phyloP scores from a whole-genome alignment of 140 eudicot genomes.

The Oenanthe javanica region DNA sequence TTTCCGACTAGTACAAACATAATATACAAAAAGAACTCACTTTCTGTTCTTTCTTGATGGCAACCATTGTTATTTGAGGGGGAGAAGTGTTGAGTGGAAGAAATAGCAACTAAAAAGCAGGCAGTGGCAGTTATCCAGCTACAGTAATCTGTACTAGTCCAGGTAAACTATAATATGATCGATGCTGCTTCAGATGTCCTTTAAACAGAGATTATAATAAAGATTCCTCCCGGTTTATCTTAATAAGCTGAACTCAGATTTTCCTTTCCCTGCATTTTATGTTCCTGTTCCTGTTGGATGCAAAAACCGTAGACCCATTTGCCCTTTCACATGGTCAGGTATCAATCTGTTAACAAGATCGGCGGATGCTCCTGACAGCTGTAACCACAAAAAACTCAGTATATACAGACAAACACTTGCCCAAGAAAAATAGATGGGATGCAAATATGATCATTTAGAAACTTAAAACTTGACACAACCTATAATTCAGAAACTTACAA shows the following conservation, averaged over 20 bases:
- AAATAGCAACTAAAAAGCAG: neutral
- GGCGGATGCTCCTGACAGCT: constrained; percentile 73
- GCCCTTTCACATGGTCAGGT: constrained; percentile 78
- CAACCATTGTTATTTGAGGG: neutral
- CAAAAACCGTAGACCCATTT: constrained; percentile 53
- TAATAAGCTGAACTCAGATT: constrained; percentile 7
- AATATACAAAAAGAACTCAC: constrained; percentile 10
- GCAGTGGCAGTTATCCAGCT: constrained; percentile 4
- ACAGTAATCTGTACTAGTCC: constrained; percentile 4
- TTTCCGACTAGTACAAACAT: constrained; percentile 14
- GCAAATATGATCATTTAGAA: neutral
- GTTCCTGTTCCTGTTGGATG: constrained; percentile 41
- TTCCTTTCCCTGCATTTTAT: constrained; percentile 10
- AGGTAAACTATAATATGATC: constrained; percentile 11
- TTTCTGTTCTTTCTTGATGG: constrained; percentile 7
- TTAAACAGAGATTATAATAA: neutral
- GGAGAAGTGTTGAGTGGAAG: neutral
- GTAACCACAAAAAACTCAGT: neutral
- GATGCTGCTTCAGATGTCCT: neutral
- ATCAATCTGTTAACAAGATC: constrained; percentile 75
- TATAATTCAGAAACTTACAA: neutral
- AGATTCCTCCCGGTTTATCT: neutral
- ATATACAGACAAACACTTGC: neutral
- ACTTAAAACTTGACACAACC: neutral
- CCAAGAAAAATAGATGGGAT: neutral